Conservation (phyloP, 208 protist genomes). For the Acanthamoeba divionensis region DNA sequence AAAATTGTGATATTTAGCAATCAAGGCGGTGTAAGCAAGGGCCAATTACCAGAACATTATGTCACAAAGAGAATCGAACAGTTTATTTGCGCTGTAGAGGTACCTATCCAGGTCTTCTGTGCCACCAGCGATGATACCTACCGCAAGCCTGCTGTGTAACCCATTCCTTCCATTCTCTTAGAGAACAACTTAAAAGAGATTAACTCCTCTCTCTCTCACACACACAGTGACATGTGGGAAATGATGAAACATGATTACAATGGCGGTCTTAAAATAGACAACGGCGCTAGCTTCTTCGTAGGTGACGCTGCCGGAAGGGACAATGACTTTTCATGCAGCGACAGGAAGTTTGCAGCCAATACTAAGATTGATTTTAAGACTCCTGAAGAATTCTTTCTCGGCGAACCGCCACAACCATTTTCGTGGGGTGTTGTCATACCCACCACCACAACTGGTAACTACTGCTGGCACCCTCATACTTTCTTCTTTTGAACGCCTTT, state of each 20-base stretch:
- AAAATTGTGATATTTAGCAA: no score
- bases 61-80: no score
- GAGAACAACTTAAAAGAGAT: no score
- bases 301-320: neutral
- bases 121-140: constrained; percentile 39
- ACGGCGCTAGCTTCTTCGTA: neutral
- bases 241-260: neutral
- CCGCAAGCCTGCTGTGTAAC: constrained; percentile 10
- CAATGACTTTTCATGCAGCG: constrained; percentile 28
- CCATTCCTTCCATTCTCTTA: no score
- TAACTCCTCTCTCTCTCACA: no score
- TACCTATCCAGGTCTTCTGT: constrained; percentile 40
- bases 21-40: no score
- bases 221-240: constrained; percentile 51
- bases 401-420: neutral
- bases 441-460: neutral
- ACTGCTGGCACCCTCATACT: neutral
- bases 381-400: constrained; percentile 40
- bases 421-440: constrained; percentile 7
- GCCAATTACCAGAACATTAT: no score
- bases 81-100: no score
- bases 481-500: neutral
- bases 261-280: neutral
- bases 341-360: constrained; percentile 56
- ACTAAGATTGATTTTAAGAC: neutral